Evolutionary conservation across 805 yeast species (phyloP).

Genomic region (Jamesozyma hellenica): DNA sequence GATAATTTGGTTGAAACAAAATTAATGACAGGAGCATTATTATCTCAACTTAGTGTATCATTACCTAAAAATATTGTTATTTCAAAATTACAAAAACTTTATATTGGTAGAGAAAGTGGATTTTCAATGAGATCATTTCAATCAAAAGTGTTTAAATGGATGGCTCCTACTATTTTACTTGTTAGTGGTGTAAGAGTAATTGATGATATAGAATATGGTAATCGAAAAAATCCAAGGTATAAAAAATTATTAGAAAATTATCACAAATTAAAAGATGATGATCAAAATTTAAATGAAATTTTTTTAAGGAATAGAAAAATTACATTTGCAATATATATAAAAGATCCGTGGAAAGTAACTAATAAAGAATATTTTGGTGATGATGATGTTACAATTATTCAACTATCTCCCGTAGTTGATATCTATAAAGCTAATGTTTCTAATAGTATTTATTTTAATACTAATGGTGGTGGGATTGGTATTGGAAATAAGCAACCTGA

Average conservation of each 20-base stretch:
- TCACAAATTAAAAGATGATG: constrained; percentile 32
- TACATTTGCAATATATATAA: constrained; percentile 54
- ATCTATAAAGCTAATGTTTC: constrained; percentile 34
- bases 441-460: constrained; percentile 54
- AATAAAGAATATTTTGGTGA: constrained; percentile 68
- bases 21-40: constrained; percentile 25
- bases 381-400: constrained; percentile 45
- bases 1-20: constrained; percentile 6
- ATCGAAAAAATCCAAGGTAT: constrained; percentile 33
- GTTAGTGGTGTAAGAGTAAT: constrained; percentile 51
- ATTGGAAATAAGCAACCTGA: constrained; percentile 65
- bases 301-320: constrained; percentile 30
- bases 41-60: constrained; percentile 35
- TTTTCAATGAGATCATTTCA: constrained; percentile 84
- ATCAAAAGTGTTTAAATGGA: constrained; percentile 78
- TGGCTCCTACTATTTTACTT: constrained; percentile 68
- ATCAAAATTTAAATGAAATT: constrained; percentile 14
- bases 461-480: constrained; percentile 71
- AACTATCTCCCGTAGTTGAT: constrained; percentile 57
- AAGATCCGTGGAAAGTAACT: constrained; percentile 68
- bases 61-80: constrained; percentile 25
- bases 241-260: constrained; percentile 41
- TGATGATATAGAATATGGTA: constrained; percentile 18
- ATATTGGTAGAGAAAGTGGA: constrained; percentile 60
- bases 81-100: constrained; percentile 39